Percentiles rank a stretch among this genome's conserved stretches.
Conservation (phyloP, 2,329 filamentous ascomycete species). For the Colletotrichum filicis region DNA sequence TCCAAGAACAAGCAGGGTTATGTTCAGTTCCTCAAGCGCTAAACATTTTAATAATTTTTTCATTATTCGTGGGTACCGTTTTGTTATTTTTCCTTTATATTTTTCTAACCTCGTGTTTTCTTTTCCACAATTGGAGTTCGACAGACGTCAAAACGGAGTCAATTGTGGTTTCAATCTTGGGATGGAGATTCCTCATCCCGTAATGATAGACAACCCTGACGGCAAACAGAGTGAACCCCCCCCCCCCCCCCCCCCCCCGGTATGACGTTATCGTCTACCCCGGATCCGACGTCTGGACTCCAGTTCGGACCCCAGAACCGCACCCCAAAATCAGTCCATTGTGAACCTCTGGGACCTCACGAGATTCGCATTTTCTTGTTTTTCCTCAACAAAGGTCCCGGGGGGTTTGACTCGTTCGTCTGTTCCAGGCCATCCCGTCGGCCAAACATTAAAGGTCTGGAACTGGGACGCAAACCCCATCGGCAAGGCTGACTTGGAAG, state of each 20-base stretch:
- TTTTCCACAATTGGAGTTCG: background rate
- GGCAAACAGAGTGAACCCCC: background rate
- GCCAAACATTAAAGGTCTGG: background rate
- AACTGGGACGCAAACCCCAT: background rate
- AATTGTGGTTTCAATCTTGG: constrained; percentile 3
- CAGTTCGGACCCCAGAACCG: constrained; percentile 10
- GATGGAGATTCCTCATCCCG: constrained; percentile 14
- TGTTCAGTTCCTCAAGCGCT: background rate
- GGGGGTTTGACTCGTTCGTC: constrained; percentile 13
- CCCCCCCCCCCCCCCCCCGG: no score
- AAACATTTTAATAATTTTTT: background rate
- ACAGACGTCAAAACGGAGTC: constrained; percentile 31
- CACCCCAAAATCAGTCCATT: constrained; percentile 13
- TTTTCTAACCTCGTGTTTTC: background rate
- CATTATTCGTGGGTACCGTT: background rate
- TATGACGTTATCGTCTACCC: constrained; percentile 32
- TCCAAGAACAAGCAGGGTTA: background rate
- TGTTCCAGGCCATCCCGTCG: background rate
- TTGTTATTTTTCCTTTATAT: background rate
- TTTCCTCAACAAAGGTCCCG: background rate
- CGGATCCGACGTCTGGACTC: constrained; percentile 26
- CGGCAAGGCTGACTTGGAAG: background rate
- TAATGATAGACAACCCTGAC: constrained; percentile 14
- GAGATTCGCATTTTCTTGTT: background rate
- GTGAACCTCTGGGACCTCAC: background rate